phyloP scores from a whole-genome alignment of 2,329 filamentous ascomycete genomes.

The Teratosphaeriaceae sp. region DNA sequence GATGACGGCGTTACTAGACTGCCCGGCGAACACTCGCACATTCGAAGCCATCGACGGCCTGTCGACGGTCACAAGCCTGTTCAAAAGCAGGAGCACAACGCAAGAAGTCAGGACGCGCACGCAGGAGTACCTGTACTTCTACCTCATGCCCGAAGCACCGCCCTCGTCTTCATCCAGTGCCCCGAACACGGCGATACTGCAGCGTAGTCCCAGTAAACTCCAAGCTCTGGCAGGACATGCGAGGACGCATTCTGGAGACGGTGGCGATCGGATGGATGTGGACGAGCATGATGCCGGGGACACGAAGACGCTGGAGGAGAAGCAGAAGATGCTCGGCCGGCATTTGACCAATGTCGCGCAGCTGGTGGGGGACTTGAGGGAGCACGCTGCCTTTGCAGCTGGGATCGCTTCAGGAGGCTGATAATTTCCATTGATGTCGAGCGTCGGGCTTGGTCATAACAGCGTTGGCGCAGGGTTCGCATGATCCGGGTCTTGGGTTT shows the following conservation, averaged over 20 bases:
- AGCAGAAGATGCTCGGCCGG: constrained; percentile 68
- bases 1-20: constrained; percentile 80
- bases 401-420: neutral
- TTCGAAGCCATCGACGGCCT: constrained; percentile 92
- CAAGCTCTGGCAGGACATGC: constrained; percentile 17
- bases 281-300: constrained; percentile 37
- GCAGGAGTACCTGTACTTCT: constrained; percentile 98
- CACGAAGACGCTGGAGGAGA: constrained; percentile 67
- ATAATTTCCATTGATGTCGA: neutral
- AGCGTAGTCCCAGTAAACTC: constrained; percentile 21
- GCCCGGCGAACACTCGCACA: constrained; percentile 78
- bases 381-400: constrained; percentile 62
- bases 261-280: constrained; percentile 25
- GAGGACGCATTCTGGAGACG: constrained; percentile 28
- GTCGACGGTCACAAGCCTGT: constrained; percentile 82
- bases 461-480: neutral
- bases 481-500: too few relatives aligned
- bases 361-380: constrained; percentile 70
- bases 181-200: constrained; percentile 22
- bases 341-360: constrained; percentile 80
- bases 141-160: constrained; percentile 81
- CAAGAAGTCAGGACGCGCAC: constrained; percentile 90
- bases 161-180: constrained; percentile 17
- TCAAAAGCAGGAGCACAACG: constrained; percentile 79
- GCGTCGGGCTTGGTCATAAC: neutral